A percentile compares a stretch with the other conserved stretches of the same genome.
Conservation (phyloP, 1,284 basidiomycete genomes). For the Uromyces viciae-fabae region DNA sequence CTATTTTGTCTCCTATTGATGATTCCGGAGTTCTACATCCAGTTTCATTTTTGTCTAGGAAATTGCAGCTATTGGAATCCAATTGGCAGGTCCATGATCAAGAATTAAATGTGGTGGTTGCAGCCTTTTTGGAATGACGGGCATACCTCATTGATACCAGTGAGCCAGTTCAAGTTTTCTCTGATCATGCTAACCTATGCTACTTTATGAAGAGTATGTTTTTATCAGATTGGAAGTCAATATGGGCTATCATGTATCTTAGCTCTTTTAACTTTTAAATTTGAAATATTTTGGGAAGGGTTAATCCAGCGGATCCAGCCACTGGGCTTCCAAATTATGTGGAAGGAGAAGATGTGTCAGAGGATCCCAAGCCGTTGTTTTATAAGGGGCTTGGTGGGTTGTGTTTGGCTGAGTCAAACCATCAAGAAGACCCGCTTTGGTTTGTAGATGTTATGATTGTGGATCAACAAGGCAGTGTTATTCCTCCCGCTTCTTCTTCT, state of each 20-base stretch:
- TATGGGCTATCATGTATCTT: background rate
- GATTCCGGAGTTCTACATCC: conserved; percentile 16
- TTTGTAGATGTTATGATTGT: no score
- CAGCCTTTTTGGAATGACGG: conserved; percentile 6
- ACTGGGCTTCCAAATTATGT: background rate
- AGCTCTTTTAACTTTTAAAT: background rate
- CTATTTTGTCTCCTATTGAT: conserved; percentile 40
- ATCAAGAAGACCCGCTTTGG: no score
- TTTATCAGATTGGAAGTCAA: background rate
- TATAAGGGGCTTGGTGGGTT: no score
- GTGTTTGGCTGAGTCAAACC: no score
- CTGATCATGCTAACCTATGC: conserved; percentile 14
- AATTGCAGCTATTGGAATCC: conserved; percentile 17
- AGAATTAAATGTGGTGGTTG: conserved; percentile 10
- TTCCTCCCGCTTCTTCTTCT: no score
- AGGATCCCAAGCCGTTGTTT: no score
- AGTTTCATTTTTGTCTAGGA: conserved; percentile 31
- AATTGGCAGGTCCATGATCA: conserved; percentile 3
- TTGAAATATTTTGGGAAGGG: background rate
- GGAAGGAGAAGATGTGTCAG: no score
- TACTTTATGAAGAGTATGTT: background rate
- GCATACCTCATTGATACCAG: background rate
- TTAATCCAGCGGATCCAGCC: conserved; percentile 8
- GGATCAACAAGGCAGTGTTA: no score
- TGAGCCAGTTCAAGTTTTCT: background rate